These are phyloP conservation scores for Porodaedalea pini DNA, from an alignment of 1,284 basidiomycete genomes.

Conservation along the genomic window DNA sequence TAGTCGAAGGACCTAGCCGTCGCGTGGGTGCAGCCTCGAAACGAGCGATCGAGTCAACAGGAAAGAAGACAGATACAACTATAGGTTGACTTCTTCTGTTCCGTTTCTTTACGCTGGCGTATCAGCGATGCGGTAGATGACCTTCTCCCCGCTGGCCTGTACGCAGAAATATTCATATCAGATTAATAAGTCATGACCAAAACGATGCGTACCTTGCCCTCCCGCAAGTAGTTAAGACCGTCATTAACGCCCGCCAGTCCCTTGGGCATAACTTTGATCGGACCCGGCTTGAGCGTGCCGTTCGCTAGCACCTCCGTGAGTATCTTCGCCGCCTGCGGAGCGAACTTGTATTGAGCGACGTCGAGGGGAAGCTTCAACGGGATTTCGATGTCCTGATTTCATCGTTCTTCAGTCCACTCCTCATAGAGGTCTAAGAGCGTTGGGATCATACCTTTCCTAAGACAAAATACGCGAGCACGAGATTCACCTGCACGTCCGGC, in stretches of 20 bases:
- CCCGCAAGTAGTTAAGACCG: conserved; percentile 18
- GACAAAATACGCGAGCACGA: conserved; percentile 29
- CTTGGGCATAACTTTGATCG: conserved; percentile 22
- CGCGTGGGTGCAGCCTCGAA: too few species aligned
- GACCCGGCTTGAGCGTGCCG: conserved; percentile 23
- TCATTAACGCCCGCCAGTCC: conserved; percentile 21
- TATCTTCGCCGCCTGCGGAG: conserved; percentile 21
- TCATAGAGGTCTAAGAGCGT: too few species aligned
- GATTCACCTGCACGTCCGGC: conserved; percentile 17
- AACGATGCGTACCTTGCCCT: conserved; percentile 10
- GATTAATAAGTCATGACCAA: neutral
- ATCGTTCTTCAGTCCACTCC: neutral
- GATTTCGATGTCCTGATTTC: neutral
- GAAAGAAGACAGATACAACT: too few species aligned
- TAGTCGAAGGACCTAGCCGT: too few species aligned
- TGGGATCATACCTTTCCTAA: conserved; percentile 32
- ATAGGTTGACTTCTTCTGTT: too few species aligned
- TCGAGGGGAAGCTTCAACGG: conserved; percentile 20
- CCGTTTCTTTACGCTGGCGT: neutral
- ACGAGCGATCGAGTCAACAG: too few species aligned
- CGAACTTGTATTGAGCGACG: conserved; percentile 24
- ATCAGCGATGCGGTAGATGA: conserved; percentile 5
- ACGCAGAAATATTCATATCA: neutral
- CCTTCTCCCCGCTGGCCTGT: conserved; percentile 9
- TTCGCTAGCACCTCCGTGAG: conserved; percentile 22